Conservation (phyloP, 192 early-diverging fungal genomes). For the Linnemannia elongata region DNA sequence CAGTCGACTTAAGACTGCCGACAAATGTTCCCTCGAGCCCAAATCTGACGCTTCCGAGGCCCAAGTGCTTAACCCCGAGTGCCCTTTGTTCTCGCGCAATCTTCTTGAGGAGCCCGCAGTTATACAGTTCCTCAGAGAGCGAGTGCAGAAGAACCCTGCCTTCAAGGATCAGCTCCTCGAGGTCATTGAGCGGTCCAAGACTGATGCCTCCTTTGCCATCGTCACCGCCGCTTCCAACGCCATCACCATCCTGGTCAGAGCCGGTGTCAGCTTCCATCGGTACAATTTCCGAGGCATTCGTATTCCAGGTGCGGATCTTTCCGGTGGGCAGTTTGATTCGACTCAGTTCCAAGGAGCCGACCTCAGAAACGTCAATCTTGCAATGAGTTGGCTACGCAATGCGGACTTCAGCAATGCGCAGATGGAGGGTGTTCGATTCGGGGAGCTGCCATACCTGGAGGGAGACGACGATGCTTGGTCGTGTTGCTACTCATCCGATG, state of each 20-base stretch:
- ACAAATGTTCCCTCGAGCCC: no score
- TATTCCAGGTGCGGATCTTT: not conserved
- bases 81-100: no score
- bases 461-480: not conserved
- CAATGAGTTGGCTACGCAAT: not conserved
- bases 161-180: no score
- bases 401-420: not conserved
- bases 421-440: not conserved
- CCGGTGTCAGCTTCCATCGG: not conserved
- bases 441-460: not conserved
- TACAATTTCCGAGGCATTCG: not conserved
- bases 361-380: not conserved
- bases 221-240: not conserved
- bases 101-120: no score
- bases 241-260: not conserved
- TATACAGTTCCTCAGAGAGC: no score
- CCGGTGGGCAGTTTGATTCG: not conserved
- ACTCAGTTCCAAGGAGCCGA: not conserved
- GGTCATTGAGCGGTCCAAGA: no score
- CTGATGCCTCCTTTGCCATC: not conserved
- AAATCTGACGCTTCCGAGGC: no score
- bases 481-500: not conserved
- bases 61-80: not conserved
- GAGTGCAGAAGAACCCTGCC: no score
- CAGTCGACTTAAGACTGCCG: not conserved